Conservation (phyloP, 768 basidiomycete species). For the Amanita jacksonii region DNA sequence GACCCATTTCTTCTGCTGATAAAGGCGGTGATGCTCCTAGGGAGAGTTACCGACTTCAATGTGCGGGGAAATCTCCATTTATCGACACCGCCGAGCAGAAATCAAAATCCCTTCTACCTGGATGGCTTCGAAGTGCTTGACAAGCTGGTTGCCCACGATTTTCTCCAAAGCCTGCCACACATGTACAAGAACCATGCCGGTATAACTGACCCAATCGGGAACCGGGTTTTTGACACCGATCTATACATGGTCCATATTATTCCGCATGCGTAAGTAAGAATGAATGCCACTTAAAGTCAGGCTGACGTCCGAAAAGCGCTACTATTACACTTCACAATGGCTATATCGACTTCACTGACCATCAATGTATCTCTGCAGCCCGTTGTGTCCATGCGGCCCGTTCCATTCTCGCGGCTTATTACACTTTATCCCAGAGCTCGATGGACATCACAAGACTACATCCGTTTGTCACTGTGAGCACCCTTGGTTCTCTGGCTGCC, state of each 20-base stretch:
- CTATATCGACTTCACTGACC: constrained; percentile 67
- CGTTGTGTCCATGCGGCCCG: constrained; percentile 73
- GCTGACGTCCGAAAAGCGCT: constrained; percentile 39
- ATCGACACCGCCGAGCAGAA: constrained; percentile 56
- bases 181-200: constrained; percentile 54
- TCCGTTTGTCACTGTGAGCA: constrained; percentile 68
- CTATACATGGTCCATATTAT: constrained; percentile 81
- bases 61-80: constrained; percentile 65
- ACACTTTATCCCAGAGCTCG: constrained; percentile 72
- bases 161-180: constrained; percentile 62
- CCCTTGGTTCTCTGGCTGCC: constrained; percentile 3
- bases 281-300: constrained; percentile 5
- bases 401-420: constrained; percentile 65
- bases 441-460: constrained; percentile 73
- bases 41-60: constrained; percentile 77
- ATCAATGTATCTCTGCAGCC: constrained; percentile 52
- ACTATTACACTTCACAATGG: constrained; percentile 82
- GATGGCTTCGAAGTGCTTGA: constrained; percentile 66
- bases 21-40: constrained; percentile 80
- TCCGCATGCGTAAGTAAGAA: constrained; percentile 66
- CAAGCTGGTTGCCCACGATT: constrained; percentile 53
- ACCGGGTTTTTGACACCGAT: constrained; percentile 64
- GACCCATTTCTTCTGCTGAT: constrained; percentile 76
- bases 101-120: constrained; percentile 60
- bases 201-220: constrained; percentile 50